Conservation (phyloP, 495 filamentous ascomycete genomes). For the Podospora pseudocomata region DNA sequence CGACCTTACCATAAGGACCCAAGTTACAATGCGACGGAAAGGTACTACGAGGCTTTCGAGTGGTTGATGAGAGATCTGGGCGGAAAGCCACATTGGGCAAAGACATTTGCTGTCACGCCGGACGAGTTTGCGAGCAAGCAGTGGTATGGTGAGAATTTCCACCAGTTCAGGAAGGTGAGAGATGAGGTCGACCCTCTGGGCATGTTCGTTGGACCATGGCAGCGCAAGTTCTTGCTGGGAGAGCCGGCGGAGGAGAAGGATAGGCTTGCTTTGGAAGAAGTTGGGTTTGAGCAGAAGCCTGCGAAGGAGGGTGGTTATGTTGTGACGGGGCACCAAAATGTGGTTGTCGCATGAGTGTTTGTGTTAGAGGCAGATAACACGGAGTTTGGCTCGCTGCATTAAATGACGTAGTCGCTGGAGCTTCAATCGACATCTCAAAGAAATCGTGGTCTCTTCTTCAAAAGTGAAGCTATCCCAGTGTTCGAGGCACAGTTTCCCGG, state of each 20-base stretch:
- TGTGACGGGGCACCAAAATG: conserved; percentile 28
- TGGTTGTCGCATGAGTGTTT: not conserved
- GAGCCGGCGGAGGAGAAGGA: conserved; percentile 13
- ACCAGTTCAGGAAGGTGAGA: conserved; percentile 63
- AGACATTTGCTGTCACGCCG: conserved; percentile 71
- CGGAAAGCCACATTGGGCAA: conserved; percentile 94
- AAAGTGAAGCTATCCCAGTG: too few relatives aligned
- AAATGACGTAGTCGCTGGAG: too few relatives aligned
- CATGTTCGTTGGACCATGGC: conserved; percentile 91
- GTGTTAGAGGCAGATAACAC: too few relatives aligned
- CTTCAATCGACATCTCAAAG: too few relatives aligned
- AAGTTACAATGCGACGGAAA: conserved; percentile 55
- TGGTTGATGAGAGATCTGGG: conserved; percentile 90
- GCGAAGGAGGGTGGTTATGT: conserved; percentile 28
- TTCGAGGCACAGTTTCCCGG: too few relatives aligned
- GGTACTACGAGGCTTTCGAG: conserved; percentile 94
- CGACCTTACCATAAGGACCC: conserved; percentile 81
- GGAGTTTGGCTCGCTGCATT: too few relatives aligned
- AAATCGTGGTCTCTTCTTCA: too few relatives aligned
- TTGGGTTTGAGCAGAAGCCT: conserved; percentile 27
- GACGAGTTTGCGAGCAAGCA: conserved; percentile 47
- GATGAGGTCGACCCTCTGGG: conserved; percentile 79
- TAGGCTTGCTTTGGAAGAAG: conserved; percentile 39
- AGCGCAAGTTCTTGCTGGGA: conserved; percentile 64
- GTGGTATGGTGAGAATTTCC: conserved; percentile 54